phyloP scores from a whole-genome alignment of 2,329 filamentous ascomycete genomes.

The Monilinia aucupariae region DNA sequence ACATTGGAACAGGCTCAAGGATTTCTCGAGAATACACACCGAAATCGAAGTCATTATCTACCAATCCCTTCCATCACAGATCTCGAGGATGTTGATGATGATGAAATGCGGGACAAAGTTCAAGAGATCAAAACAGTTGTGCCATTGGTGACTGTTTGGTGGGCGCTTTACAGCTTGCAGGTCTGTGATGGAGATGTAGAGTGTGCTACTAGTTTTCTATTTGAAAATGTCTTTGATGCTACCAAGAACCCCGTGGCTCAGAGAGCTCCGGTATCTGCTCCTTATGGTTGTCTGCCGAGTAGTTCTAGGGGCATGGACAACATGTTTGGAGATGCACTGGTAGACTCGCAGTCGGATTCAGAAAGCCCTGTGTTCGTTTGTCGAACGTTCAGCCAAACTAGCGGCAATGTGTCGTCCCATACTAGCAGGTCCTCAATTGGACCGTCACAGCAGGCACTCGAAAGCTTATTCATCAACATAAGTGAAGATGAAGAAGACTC shows the following conservation, averaged over 20 bases:
- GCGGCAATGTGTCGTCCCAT: neutral
- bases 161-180: slow-evolving; percentile 2
- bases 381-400: neutral
- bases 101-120: neutral
- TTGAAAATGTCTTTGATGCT: slow-evolving; percentile 1
- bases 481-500: neutral
- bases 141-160: neutral
- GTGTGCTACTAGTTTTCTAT: neutral
- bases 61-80: neutral
- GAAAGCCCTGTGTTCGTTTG: neutral
- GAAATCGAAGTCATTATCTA: neutral
- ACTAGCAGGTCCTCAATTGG: neutral
- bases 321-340: neutral
- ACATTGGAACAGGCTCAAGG: neutral
- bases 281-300: neutral
- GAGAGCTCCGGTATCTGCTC: neutral
- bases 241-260: neutral
- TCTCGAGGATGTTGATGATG: neutral
- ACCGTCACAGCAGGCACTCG: neutral
- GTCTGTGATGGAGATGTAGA: neutral
- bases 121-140: neutral
- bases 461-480: neutral
- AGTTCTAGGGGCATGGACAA: neutral
- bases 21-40: neutral
- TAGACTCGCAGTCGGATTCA: neutral